Evolutionary conservation across 805 yeast species (phyloP), one percentile per base, ranked within the genome.

Genomic region (Candida sithepensis): DNA sequence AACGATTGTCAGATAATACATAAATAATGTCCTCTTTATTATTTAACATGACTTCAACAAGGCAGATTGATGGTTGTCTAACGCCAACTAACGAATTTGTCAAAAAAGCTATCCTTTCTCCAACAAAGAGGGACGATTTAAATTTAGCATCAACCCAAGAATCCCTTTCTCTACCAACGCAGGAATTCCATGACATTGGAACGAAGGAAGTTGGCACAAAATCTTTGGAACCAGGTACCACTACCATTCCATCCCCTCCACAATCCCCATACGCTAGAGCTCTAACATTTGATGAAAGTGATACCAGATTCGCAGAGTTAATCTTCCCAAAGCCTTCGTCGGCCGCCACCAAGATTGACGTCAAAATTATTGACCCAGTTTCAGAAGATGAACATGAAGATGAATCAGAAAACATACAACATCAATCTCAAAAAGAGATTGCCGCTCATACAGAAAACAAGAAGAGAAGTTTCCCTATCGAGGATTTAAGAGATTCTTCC

Each of bases 381-480:
- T 43, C 44, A 20, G 45, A 55, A 28, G 52, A 44, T 20, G 44
- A 54, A 23, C 22, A 45, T 24, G 42, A 46, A 8, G 43, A 45
- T 30, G 28, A 46, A 39, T 23, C 21, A 32, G 24, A 32, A 20
- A 24, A 24, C 6, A 10, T 10, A 24, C 28, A 24, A 24, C 28
- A 10, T 24, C 6, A 24, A 24, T 6, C 6, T 33, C 13, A 48
- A 43, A 22, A 43, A 28, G 26, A 36, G 28, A 13, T 32, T 34
- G 21, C 21, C 18, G 19, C 47, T 22, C 34, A 39, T 22, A 44
- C 33, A 30, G 28, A 28, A 36, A 45, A 44, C 14, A 50, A 48
- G 39, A 58, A 49, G 38, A 50, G 53, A 45, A 53, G 50, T 58
- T 80, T 77, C 64, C 81, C 80, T 46, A 53, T 80, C 41, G 78